phyloP scores from a whole-genome alignment of 805 yeast genomes.

The Kazachstania kunashirensis region DNA sequence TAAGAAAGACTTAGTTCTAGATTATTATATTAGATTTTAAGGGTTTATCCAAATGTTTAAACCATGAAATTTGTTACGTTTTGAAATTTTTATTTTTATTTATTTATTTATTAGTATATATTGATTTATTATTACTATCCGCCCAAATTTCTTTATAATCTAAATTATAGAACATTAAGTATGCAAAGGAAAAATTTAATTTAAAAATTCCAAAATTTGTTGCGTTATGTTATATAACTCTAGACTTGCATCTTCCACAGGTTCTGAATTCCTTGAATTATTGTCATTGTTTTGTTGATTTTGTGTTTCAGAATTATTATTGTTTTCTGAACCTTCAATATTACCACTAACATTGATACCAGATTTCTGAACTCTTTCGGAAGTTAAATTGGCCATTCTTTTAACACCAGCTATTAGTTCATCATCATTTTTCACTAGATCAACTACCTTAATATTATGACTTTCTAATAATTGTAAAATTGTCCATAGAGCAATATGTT shows the following conservation, averaged over 20 bases:
- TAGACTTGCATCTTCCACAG: slow-evolving; percentile 50
- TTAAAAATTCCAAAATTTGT: slow-evolving; percentile 46
- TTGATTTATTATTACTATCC: neutral
- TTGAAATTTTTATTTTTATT: neutral
- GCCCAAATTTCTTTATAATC: neutral
- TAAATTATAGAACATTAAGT: neutral
- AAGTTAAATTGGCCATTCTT: slow-evolving; percentile 33
- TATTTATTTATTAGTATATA: neutral
- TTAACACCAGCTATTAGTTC: slow-evolving; percentile 47
- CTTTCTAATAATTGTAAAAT: slow-evolving; percentile 86
- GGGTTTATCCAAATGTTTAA: too few relatives aligned
- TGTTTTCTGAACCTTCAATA: slow-evolving; percentile 9
- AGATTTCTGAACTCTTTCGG: slow-evolving; percentile 23
- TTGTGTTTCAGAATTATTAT: slow-evolving; percentile 12
- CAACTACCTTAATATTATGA: slow-evolving; percentile 53
- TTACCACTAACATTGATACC: slow-evolving; percentile 14
- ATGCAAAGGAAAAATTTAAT: slow-evolving; percentile 8
- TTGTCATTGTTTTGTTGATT: slow-evolving; percentile 20
- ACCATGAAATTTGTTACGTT: too few relatives aligned
- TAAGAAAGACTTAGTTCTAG: too few relatives aligned
- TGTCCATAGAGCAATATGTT: slow-evolving; percentile 97
- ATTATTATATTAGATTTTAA: too few relatives aligned
- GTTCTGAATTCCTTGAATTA: slow-evolving; percentile 28
- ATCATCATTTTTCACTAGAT: slow-evolving; percentile 45
- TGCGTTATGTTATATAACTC: slow-evolving; percentile 59